A percentile compares a stretch with the other conserved stretches of the same genome.
phyloP scores from a whole-genome alignment of 208 protist species.

The Naegleria fowleri region DNA sequence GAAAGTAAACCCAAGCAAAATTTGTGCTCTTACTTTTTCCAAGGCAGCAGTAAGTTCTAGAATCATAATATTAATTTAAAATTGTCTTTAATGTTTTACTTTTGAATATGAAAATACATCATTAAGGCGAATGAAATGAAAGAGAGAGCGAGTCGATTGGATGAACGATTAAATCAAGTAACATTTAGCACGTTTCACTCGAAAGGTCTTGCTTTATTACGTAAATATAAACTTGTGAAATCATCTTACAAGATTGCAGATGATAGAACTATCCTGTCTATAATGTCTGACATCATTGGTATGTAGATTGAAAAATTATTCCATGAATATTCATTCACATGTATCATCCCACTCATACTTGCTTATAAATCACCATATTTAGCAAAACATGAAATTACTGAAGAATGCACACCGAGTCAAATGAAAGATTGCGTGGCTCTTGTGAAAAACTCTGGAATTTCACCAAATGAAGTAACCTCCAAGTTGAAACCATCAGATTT shows the following conservation, averaged over 20 bases:
- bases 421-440: neutral
- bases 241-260: neutral
- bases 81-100: too few relatives aligned
- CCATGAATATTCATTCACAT: too few relatives aligned
- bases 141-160: neutral
- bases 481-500: neutral
- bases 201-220: neutral
- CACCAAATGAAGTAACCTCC: neutral
- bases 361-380: neutral
- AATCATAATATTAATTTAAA: too few relatives aligned
- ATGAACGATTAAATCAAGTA: neutral
- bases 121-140: conserved; percentile 7
- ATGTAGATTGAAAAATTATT: neutral
- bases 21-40: neutral
- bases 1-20: neutral
- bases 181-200: neutral
- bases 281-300: too few relatives aligned
- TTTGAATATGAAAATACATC: too few relatives aligned
- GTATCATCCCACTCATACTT: too few relatives aligned
- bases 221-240: neutral
- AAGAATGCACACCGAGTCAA: neutral
- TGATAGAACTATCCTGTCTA: neutral
- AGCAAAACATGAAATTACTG: neutral
- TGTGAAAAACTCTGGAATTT: neutral
- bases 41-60: neutral